Evolutionary conservation across 2,329 filamentous ascomycete species (phyloP).

Genomic region (Pochonia chlamydosporia): DNA sequence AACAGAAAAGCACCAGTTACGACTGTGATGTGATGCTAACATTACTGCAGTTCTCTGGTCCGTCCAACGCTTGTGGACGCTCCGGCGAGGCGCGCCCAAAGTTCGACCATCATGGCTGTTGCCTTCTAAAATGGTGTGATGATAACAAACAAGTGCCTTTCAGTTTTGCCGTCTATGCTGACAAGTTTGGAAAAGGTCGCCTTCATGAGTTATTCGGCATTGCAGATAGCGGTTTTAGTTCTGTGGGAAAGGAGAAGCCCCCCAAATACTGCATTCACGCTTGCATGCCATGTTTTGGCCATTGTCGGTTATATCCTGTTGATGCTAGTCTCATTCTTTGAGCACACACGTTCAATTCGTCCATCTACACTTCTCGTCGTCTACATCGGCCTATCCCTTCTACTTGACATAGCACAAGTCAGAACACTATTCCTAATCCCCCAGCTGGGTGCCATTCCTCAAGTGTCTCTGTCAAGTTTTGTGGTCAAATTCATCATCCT

Average conservation of each 20-base stretch:
- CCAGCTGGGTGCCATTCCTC: conserved; percentile 13
- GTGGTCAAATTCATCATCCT: conserved; percentile 22
- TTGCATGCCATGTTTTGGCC: conserved; percentile 5
- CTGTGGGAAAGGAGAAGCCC: conserved; percentile 12
- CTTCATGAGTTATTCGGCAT: background rate
- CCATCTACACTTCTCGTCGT: conserved; percentile 24
- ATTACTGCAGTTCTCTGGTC: too few relatives aligned
- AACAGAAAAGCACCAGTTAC: too few relatives aligned
- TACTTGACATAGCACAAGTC: conserved; percentile 24
- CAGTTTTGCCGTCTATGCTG: background rate
- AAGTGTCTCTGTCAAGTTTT: conserved; percentile 18
- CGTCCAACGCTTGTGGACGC: too few relatives aligned
- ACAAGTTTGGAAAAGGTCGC: background rate
- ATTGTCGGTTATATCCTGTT: conserved; percentile 5
- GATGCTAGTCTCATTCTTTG: conserved; percentile 20
- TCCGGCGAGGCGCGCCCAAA: too few relatives aligned
- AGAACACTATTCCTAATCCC: conserved; percentile 25
- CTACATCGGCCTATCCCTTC: conserved; percentile 23
- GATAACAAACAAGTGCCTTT: too few relatives aligned
- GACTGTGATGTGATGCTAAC: too few relatives aligned
- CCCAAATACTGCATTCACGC: conserved; percentile 3
- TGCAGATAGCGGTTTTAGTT: conserved; percentile 11
- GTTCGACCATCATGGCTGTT: too few relatives aligned
- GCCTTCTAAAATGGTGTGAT: too few relatives aligned
- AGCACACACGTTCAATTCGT: conserved; percentile 24